phyloP scores from a whole-genome alignment of 2,329 filamentous ascomycete genomes.

The Cryphonectria parasitica region DNA sequence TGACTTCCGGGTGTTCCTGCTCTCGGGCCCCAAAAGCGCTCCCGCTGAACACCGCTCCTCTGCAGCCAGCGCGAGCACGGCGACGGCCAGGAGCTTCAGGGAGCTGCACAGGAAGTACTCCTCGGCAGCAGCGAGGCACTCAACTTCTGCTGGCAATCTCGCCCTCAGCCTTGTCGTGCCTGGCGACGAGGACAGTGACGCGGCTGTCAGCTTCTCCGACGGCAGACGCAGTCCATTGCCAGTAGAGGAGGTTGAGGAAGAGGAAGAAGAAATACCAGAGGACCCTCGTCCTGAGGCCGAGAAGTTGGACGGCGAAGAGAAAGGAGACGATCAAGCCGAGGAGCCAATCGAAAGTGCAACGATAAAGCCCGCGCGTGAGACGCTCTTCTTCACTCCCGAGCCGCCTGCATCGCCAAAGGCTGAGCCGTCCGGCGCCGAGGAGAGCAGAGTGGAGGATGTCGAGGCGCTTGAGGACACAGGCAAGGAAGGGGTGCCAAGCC shows the following conservation, averaged over 20 bases:
- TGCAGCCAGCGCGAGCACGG: constrained; percentile 66
- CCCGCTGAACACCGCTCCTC: constrained; percentile 61
- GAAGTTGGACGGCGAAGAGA: constrained; percentile 20
- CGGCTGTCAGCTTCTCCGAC: constrained; percentile 63
- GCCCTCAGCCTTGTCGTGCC: constrained; percentile 51
- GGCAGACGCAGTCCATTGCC: constrained; percentile 60
- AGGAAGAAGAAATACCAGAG: constrained; percentile 33
- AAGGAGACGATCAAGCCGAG: constrained; percentile 31
- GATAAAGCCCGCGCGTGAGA: constrained; percentile 38
- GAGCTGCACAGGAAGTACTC: constrained; percentile 65
- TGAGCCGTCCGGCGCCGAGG: constrained; percentile 17
- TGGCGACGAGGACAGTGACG: constrained; percentile 64
- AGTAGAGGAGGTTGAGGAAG: constrained; percentile 49
- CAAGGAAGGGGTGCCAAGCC: constrained; percentile 16
- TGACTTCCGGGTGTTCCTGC: constrained; percentile 58
- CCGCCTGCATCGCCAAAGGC: constrained; percentile 40
- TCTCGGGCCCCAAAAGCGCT: constrained; percentile 39
- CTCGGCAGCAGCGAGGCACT: constrained; percentile 50
- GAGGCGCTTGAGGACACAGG: constrained; percentile 24
- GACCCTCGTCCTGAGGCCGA: constrained; percentile 39
- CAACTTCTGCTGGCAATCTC: constrained; percentile 45
- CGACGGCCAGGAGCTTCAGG: constrained; percentile 67
- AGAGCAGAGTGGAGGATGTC: constrained; percentile 20
- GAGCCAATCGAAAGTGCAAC: constrained; percentile 35
- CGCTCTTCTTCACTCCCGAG: constrained; percentile 48